phyloP scores from a whole-genome alignment of 2,329 filamentous ascomycete genomes.

The Lachnellula hyalina region DNA sequence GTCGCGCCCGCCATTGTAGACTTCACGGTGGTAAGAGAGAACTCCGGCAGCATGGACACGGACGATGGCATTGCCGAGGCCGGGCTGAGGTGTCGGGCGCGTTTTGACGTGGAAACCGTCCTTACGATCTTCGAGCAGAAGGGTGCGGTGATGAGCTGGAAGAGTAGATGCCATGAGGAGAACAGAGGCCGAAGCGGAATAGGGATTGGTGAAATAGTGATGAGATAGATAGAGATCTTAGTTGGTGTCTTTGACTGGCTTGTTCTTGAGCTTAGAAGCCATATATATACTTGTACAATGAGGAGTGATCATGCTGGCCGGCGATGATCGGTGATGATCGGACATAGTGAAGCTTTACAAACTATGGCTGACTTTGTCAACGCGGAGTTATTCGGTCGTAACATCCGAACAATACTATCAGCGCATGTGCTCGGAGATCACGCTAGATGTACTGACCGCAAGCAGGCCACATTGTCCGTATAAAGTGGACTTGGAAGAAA shows the following conservation, averaged over 20 bases:
- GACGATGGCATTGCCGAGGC: conserved; percentile 34
- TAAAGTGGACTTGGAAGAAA: no score
- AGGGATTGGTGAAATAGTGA: background rate
- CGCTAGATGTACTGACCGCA: no score
- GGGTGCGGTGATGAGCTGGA: conserved; percentile 1
- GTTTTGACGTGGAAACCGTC: conserved; percentile 12
- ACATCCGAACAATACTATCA: no score
- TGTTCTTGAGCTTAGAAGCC: background rate
- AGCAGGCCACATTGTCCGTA: no score
- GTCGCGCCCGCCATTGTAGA: conserved; percentile 30
- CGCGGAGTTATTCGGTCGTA: background rate
- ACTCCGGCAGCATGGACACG: conserved; percentile 32
- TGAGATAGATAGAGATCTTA: background rate
- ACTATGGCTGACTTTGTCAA: background rate
- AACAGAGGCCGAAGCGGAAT: background rate
- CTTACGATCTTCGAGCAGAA: background rate
- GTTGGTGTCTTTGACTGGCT: background rate
- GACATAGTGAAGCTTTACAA: background rate
- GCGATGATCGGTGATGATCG: background rate
- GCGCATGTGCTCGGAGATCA: no score
- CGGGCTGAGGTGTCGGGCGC: conserved; percentile 30
- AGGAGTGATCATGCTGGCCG: background rate
- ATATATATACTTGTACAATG: background rate
- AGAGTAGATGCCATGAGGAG: conserved; percentile 1
- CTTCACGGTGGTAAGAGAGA: conserved; percentile 34